phyloP scores from a whole-genome alignment of 176 grass and related monocot genomes.

The Hordeum vulgare region DNA sequence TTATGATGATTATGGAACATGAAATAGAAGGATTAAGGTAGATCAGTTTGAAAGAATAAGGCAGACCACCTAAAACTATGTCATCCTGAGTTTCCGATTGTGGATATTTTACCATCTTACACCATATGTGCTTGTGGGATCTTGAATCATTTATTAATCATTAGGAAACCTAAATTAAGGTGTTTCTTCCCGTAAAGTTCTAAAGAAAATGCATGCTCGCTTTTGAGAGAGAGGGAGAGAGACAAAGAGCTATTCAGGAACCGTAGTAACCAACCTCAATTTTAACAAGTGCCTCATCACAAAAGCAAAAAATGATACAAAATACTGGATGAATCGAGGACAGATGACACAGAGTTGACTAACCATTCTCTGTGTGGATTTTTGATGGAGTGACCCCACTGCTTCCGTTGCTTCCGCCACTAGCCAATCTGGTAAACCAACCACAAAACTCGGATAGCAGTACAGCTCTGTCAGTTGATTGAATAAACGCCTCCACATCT shows the following conservation, averaged over 20 bases:
- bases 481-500: conserved; percentile 60
- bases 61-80: background rate
- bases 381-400: conserved; percentile 30
- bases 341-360: background rate
- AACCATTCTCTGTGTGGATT: conserved; percentile 58
- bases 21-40: background rate
- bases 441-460: conserved; percentile 83
- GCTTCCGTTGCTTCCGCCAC: conserved; percentile 40
- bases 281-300: background rate
- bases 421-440: conserved; percentile 62
- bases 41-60: conserved; percentile 7
- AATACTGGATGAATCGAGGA: conserved; percentile 1
- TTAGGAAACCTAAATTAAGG: background rate
- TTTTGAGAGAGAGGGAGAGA: background rate
- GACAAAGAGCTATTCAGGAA: background rate
- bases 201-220: background rate
- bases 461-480: conserved; percentile 82
- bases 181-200: background rate
- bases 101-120: background rate
- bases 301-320: background rate
- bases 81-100: background rate
- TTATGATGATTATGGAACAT: background rate
- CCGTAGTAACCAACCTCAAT: background rate
- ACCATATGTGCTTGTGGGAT: conserved; percentile 4
- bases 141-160: background rate